Conservation (phyloP, 805 yeast genomes). For the Nakazawaea ernobii region DNA sequence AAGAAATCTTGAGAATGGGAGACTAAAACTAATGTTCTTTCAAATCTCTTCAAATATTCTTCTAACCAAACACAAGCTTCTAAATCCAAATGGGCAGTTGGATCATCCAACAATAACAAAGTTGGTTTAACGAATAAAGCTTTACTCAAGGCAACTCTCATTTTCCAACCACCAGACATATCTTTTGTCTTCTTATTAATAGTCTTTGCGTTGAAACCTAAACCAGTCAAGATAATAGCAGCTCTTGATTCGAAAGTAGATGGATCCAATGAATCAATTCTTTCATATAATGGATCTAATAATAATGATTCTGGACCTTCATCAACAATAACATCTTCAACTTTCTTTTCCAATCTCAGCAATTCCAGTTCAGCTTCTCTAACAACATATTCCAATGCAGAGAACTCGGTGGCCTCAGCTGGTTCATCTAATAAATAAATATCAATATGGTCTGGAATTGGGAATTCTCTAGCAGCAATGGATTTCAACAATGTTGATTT, state of each 20-base stretch:
- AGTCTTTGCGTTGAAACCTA: conserved; percentile 86
- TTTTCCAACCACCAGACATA: conserved; percentile 99
- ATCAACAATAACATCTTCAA: conserved; percentile 80
- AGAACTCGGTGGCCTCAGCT: conserved; percentile 86
- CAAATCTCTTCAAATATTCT: conserved; percentile 92
- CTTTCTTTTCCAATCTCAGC: conserved; percentile 83
- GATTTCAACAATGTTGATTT: conserved; percentile 93
- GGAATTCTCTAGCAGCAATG: conserved; percentile 92
- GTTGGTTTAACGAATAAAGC: conserved; percentile 98
- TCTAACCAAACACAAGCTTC: conserved; percentile 99
- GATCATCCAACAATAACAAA: conserved; percentile 89
- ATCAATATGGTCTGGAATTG: conserved; percentile 89
- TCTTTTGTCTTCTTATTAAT: conserved; percentile 93
- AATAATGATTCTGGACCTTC: conserved; percentile 92
- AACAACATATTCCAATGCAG: conserved; percentile 95
- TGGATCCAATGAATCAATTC: conserved; percentile 94
- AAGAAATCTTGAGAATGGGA: conserved; percentile 99
- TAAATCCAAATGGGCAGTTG: conserved; percentile 98
- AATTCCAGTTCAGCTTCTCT: conserved; percentile 93
- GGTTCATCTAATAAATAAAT: conserved; percentile 94
- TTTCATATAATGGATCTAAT: conserved; percentile 87
- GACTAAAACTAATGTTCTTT: conserved; percentile 86
- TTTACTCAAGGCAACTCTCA: conserved; percentile 98
- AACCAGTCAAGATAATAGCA: conserved; percentile 91
- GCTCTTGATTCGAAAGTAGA: conserved; percentile 95